Percentiles rank a stretch among this genome's conserved stretches.
phyloP scores from a whole-genome alignment of 2,329 filamentous ascomycete genomes.

The Colletotrichum camelliae region DNA sequence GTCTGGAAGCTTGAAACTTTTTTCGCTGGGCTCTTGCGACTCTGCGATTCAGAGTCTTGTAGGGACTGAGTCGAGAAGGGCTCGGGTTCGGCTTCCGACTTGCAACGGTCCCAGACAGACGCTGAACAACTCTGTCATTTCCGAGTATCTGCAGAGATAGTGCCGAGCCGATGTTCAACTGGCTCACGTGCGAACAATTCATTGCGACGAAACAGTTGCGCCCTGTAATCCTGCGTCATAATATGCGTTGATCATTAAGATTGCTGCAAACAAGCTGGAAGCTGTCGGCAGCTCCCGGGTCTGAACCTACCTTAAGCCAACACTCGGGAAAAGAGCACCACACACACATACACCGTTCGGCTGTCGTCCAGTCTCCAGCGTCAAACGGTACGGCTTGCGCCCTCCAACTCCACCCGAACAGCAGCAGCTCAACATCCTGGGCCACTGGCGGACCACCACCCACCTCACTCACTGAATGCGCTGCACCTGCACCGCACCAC shows the following conservation, averaged over 20 bases:
- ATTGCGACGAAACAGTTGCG: not conserved
- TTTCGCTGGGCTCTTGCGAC: not conserved
- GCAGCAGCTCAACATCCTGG: not conserved
- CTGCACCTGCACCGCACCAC: not conserved
- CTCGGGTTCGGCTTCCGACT: not conserved
- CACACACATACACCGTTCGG: not conserved
- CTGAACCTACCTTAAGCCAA: not conserved
- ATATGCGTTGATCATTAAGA: constrained; percentile 3
- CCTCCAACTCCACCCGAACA: constrained; percentile 1
- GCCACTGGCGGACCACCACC: not conserved
- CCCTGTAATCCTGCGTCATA: not conserved
- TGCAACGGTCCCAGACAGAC: not conserved
- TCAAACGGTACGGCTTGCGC: not conserved
- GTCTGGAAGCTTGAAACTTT: constrained; percentile 11
- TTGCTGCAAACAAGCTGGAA: constrained; percentile 6
- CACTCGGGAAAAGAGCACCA: not conserved
- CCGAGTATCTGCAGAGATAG: not conserved
- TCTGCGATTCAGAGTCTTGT: constrained; percentile 4
- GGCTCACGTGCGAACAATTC: not conserved
- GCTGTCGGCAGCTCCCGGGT: constrained; percentile 12
- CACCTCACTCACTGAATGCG: not conserved
- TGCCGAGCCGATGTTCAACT: not conserved
- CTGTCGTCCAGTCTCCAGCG: not conserved
- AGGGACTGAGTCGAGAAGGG: not conserved
- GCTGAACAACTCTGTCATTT: not conserved